These are phyloP conservation scores for Acer yangbiense DNA, from an alignment of 345 rosid genomes.

Conservation along the genomic window DNA sequence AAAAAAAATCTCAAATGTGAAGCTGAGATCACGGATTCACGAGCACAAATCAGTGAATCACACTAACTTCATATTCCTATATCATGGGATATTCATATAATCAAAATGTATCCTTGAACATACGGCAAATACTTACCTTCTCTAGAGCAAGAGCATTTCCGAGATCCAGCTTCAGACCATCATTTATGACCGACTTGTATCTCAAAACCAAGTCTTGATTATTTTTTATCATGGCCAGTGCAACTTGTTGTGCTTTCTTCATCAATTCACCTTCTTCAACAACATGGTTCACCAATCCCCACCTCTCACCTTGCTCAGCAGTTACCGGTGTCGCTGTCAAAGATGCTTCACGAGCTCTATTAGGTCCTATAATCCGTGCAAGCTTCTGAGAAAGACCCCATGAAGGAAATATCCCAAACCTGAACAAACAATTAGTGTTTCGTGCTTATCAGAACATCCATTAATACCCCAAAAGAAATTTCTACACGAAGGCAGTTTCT, in stretches of 20 bases:
- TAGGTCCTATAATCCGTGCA: conserved; percentile 71
- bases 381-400: conserved; percentile 99
- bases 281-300: conserved; percentile 84
- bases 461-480: no score
- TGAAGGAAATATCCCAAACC: conserved; percentile 93
- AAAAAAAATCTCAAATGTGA: not conserved
- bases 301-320: conserved; percentile 80
- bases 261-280: conserved; percentile 68
- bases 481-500: not conserved
- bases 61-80: not conserved
- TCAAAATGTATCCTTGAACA: not conserved
- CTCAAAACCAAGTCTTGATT: conserved; percentile 74
- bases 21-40: not conserved
- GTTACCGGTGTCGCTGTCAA: conserved; percentile 61
- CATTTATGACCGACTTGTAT: conserved; percentile 79
- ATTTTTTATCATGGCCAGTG: conserved; percentile 65
- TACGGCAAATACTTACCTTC: conserved; percentile 49
- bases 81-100: not conserved
- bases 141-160: conserved; percentile 74
- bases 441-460: no score
- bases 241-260: conserved; percentile 68
- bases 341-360: conserved; percentile 84
- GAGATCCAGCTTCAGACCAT: conserved; percentile 76
- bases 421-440: conserved; percentile 21
- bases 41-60: not conserved